phyloP scores from a whole-genome alignment of 495 filamentous ascomycete genomes.

The Alectoria sarmentosa region DNA sequence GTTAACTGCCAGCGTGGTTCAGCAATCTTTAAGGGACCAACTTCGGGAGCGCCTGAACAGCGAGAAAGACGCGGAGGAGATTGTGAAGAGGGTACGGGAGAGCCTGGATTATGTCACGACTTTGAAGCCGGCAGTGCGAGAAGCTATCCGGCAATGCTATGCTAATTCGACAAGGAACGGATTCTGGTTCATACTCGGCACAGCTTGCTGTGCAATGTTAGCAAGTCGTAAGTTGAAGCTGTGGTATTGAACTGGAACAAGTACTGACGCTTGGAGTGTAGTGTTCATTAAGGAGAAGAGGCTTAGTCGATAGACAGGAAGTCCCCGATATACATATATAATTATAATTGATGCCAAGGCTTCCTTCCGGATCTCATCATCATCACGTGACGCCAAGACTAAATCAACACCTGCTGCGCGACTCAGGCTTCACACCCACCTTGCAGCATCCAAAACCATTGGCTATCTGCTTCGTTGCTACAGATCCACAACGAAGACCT shows the following conservation, averaged over 20 bases:
- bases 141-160: slow-evolving; percentile 65
- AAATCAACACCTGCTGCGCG: background rate
- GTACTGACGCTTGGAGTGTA: slow-evolving; percentile 6
- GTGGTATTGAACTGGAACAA: background rate
- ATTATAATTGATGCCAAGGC: too few relatives aligned
- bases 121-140: slow-evolving; percentile 54
- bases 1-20: slow-evolving; percentile 62
- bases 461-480: too few relatives aligned
- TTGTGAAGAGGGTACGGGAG: slow-evolving; percentile 65
- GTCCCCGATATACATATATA: background rate
- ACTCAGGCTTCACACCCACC: background rate
- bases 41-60: slow-evolving; percentile 47
- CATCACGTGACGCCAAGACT: too few relatives aligned
- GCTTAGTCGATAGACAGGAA: slow-evolving; percentile 8
- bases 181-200: slow-evolving; percentile 38
- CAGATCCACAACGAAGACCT: too few relatives aligned
- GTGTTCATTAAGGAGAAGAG: slow-evolving; percentile 29
- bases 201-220: slow-evolving; percentile 42
- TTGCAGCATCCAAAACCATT: too few relatives aligned
- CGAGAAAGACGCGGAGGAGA: slow-evolving; percentile 56
- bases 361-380: too few relatives aligned
- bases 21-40: slow-evolving; percentile 56
- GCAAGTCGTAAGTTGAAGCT: slow-evolving; percentile 31
- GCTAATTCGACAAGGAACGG: slow-evolving; percentile 44
- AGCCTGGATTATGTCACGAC: slow-evolving; percentile 64